Evolutionary conservation across 164 flowering plant species (phyloP).

Genomic region (Sextonia rubra): DNA sequence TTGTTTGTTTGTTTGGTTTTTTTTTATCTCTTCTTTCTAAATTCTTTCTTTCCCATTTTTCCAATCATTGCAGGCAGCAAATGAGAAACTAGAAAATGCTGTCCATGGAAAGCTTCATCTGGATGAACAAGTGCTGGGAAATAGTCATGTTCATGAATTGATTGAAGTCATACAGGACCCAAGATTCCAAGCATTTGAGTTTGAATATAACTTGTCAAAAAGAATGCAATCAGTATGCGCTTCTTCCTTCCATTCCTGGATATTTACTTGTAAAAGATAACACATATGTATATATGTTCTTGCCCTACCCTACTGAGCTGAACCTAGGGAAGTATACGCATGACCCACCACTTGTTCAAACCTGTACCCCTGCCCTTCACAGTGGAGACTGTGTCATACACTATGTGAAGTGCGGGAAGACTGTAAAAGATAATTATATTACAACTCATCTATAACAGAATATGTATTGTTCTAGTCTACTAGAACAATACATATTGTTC

Average conservation of each 20-base stretch:
- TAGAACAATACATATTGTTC: too few species aligned
- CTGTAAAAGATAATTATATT: too few species aligned
- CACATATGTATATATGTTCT: background rate
- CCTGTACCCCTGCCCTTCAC: too few species aligned
- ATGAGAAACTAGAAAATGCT: constrained; percentile 22
- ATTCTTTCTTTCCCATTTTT: background rate
- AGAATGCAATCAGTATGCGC: constrained; percentile 45
- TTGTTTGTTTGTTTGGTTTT: background rate
- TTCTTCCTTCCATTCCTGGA: background rate
- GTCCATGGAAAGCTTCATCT: constrained; percentile 18
- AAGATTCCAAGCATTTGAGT: constrained; percentile 46
- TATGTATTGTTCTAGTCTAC: too few species aligned
- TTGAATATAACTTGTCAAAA: constrained; percentile 52
- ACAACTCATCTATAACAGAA: too few species aligned
- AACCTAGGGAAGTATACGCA: too few species aligned
- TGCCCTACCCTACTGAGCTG: too few species aligned
- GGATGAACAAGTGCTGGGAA: constrained; percentile 25
- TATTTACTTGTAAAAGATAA: background rate
- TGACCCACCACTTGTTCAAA: too few species aligned
- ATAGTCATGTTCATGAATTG: constrained; percentile 23
- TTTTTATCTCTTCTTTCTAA: background rate
- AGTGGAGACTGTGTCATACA: too few species aligned
- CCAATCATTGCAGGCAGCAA: constrained; percentile 36
- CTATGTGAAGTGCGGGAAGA: too few species aligned
- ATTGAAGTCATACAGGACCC: constrained; percentile 42